These are phyloP conservation scores for Fusarium devonianum DNA, from an alignment of 2,329 filamentous ascomycete species.

Conservation along the genomic window DNA sequence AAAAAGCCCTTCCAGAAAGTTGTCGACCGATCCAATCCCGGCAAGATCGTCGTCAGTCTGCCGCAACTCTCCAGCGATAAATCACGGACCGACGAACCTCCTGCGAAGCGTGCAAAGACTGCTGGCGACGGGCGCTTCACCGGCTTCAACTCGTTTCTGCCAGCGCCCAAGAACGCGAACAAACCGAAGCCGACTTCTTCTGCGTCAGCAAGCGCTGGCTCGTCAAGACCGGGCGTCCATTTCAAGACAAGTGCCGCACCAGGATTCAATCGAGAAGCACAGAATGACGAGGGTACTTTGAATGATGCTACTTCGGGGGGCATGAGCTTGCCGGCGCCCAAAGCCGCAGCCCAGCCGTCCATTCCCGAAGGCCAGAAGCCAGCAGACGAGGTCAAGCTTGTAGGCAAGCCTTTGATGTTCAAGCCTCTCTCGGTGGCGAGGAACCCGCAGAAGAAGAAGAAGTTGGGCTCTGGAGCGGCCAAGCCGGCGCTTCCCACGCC, in stretches of 20 bases:
- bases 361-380: slow-evolving; percentile 64
- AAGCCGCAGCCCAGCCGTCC: slow-evolving; percentile 52
- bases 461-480: slow-evolving; percentile 40
- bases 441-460: slow-evolving; percentile 74
- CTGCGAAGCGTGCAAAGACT: slow-evolving; percentile 74
- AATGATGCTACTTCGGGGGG: slow-evolving; percentile 31
- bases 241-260: slow-evolving; percentile 85
- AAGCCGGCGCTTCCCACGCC: slow-evolving; percentile 16
- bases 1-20: slow-evolving; percentile 79
- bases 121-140: slow-evolving; percentile 69
- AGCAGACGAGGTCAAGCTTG: slow-evolving; percentile 70
- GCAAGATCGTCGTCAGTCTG: slow-evolving; percentile 84
- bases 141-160: slow-evolving; percentile 86
- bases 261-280: slow-evolving; percentile 73
- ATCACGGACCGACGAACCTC: slow-evolving; percentile 50
- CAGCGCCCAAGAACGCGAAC: slow-evolving; percentile 74
- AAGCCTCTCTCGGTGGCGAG: slow-evolving; percentile 85
- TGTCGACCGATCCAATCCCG: slow-evolving; percentile 79
- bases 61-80: slow-evolving; percentile 59
- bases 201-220: slow-evolving; percentile 40
- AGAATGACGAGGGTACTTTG: slow-evolving; percentile 31
- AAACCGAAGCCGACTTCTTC: slow-evolving; percentile 42
- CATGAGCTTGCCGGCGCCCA: slow-evolving; percentile 52
- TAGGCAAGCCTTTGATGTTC: slow-evolving; percentile 86
- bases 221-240: slow-evolving; percentile 56